A percentile compares a stretch with the other conserved stretches of the same genome.
phyloP scores from a whole-genome alignment of 2,329 filamentous ascomycete genomes.

The Lizonia empirigonia region DNA sequence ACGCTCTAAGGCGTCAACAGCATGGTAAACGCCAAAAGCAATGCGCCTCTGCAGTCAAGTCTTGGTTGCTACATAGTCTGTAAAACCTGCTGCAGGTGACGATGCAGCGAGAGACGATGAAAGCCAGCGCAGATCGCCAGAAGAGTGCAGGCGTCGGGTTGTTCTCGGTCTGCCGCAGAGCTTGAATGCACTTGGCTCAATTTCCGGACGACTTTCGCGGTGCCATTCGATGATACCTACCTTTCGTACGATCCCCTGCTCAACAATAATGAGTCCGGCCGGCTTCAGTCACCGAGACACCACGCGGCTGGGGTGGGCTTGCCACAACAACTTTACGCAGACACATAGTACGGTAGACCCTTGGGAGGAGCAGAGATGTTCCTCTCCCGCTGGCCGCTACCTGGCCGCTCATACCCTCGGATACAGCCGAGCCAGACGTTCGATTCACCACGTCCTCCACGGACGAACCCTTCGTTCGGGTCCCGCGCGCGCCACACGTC shows the following conservation, averaged over 20 bases:
- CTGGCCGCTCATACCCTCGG: constrained; percentile 1
- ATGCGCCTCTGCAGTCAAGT: not conserved
- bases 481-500: not conserved
- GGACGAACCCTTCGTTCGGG: constrained; percentile 3
- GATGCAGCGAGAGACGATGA: not conserved
- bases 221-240: not conserved
- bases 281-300: not conserved
- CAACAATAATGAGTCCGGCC: not conserved
- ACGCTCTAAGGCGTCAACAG: constrained; percentile 1
- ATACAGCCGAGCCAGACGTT: constrained; percentile 9
- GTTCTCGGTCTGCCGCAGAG: not conserved
- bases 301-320: too few species aligned
- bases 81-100: not conserved
- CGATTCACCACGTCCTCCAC: constrained; percentile 2
- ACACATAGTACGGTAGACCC: not conserved
- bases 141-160: not conserved
- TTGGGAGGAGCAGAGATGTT: not conserved
- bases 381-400: not conserved
- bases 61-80: not conserved
- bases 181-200: not conserved
- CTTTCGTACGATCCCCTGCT: not conserved
- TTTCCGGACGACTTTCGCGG: not conserved
- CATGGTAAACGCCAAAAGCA: not conserved
- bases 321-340: not conserved
- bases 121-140: constrained; percentile 13